Conservation (phyloP, 495 filamentous ascomycete species). For the Symbiotaphrina buchneri region DNA sequence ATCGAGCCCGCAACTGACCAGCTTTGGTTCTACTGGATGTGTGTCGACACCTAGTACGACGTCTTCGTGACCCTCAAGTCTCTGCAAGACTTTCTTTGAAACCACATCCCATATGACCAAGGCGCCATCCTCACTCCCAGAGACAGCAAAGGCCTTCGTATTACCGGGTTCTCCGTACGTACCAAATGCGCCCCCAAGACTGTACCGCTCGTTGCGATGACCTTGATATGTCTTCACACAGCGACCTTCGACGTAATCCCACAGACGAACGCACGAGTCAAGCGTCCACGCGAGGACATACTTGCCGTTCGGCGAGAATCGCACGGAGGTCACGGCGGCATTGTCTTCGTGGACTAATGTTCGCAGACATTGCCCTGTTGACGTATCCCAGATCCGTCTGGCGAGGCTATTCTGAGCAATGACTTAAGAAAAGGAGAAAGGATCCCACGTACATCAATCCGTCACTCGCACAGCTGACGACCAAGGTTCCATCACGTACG, state of each 20-base stretch:
- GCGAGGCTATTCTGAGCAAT: not conserved
- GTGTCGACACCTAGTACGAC: slow-evolving; percentile 75
- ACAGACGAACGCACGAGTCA: slow-evolving; percentile 73
- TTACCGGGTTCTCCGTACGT: slow-evolving; percentile 27
- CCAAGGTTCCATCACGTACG: slow-evolving; percentile 73
- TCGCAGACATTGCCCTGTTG: slow-evolving; percentile 81
- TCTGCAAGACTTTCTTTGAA: slow-evolving; percentile 62
- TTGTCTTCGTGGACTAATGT: slow-evolving; percentile 95
- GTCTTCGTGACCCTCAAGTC: slow-evolving; percentile 44
- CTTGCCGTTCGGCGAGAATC: slow-evolving; percentile 82
- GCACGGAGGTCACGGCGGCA: slow-evolving; percentile 70
- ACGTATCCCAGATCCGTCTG: slow-evolving; percentile 81
- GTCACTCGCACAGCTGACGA: slow-evolving; percentile 73
- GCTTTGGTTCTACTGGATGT: slow-evolving; percentile 15
- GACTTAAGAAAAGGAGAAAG: slow-evolving; percentile 1
- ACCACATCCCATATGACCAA: slow-evolving; percentile 79
- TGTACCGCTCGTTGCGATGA: slow-evolving; percentile 66
- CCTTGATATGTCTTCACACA: slow-evolving; percentile 96
- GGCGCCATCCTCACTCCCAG: slow-evolving; percentile 69
- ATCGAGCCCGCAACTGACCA: slow-evolving; percentile 44
- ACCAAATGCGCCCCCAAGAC: slow-evolving; percentile 63
- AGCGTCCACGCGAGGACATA: slow-evolving; percentile 82
- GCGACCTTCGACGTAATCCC: slow-evolving; percentile 77
- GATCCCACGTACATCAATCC: slow-evolving; percentile 44
- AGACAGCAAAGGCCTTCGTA: slow-evolving; percentile 41